A percentile compares a stretch with the other conserved stretches of the same genome.
Evolutionary conservation across 768 basidiomycete species (phyloP).

Genomic region (Serendipita sp.): DNA sequence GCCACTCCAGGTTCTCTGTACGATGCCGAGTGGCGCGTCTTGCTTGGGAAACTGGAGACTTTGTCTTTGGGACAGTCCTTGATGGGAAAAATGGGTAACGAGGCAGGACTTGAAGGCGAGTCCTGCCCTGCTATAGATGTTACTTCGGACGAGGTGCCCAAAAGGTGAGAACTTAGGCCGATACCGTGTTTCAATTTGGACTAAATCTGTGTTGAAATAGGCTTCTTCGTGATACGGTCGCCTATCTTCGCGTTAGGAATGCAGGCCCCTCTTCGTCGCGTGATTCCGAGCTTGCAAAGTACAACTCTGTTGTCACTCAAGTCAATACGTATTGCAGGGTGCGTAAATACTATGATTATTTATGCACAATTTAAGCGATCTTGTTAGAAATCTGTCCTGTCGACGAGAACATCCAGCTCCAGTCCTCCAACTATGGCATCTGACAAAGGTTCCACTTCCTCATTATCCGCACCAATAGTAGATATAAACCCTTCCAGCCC

Average conservation of each 20-base stretch:
- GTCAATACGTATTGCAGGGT: not conserved
- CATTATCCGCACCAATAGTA: not conserved
- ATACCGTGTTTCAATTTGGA: not conserved
- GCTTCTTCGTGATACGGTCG: not conserved
- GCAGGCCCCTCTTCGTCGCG: not conserved
- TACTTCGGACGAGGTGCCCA: not conserved
- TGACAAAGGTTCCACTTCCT: constrained; percentile 3
- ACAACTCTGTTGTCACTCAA: not conserved
- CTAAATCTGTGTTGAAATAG: not conserved
- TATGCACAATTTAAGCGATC: too few relatives aligned
- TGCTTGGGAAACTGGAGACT: not conserved
- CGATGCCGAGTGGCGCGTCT: not conserved
- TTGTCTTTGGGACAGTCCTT: not conserved
- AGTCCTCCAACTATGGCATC: constrained; percentile 2
- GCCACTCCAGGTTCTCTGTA: not conserved
- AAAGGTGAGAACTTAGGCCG: not conserved
- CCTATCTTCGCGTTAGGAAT: not conserved
- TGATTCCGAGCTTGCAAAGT: not conserved
- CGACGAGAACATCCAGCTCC: not conserved
- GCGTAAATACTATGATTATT: not conserved
- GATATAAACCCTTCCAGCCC: not conserved
- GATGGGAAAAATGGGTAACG: not conserved
- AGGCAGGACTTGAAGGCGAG: not conserved
- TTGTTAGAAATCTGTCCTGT: not conserved
- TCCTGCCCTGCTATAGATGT: not conserved